phyloP scores from a whole-genome alignment of 495 filamentous ascomycete genomes.

The Penicillium maclennaniae region DNA sequence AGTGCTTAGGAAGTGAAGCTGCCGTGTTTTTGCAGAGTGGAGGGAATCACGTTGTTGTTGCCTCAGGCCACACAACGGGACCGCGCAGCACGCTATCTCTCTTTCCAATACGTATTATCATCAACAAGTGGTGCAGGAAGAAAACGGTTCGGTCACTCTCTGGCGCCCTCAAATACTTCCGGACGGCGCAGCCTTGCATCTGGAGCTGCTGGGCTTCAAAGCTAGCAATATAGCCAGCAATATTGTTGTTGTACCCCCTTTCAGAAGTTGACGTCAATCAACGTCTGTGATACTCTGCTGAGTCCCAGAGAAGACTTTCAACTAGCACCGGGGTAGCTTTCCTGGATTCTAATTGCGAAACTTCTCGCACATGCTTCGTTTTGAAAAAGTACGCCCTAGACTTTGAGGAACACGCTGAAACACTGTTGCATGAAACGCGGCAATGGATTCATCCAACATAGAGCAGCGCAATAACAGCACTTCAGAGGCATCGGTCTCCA shows the following conservation, averaged over 20 bases:
- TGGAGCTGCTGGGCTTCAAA: not conserved
- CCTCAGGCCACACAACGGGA: constrained; percentile 7
- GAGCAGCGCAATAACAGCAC: not conserved
- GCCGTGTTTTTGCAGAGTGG: constrained; percentile 7
- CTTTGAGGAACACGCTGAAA: not conserved
- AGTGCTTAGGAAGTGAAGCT: not conserved
- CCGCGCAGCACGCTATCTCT: not conserved
- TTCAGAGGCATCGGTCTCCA: not conserved
- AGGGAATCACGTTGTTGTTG: constrained; percentile 14
- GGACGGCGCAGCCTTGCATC: not conserved
- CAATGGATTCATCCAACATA: constrained; percentile 8
- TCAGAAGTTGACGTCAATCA: not conserved
- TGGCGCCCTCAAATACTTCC: not conserved
- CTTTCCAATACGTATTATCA: not conserved
- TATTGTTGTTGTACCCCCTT: not conserved
- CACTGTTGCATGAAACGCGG: not conserved
- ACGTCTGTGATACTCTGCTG: not conserved
- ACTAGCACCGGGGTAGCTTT: not conserved
- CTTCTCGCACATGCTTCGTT: not conserved
- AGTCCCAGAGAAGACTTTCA: not conserved
- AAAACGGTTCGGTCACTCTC: not conserved
- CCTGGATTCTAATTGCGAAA: not conserved
- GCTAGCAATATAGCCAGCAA: not conserved
- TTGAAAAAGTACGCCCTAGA: not conserved
- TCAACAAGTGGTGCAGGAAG: not conserved